Evolutionary conservation across 768 basidiomycete species (phyloP).

Genomic region (Tylopilus felleus): DNA sequence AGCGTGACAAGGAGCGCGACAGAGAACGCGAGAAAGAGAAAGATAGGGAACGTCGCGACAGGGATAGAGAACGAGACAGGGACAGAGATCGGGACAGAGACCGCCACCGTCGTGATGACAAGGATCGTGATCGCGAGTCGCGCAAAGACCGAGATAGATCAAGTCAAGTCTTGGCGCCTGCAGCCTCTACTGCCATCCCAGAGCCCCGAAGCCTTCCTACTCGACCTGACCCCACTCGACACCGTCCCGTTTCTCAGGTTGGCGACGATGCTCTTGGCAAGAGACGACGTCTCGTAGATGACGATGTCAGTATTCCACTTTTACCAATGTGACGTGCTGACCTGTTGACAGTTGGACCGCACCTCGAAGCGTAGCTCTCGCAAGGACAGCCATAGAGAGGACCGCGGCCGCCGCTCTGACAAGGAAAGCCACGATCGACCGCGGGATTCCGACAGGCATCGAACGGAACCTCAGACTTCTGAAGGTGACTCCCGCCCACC

Average conservation of each 20-base stretch:
- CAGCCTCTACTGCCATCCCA: slow-evolving; percentile 27
- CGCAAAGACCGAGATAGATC: slow-evolving; percentile 58
- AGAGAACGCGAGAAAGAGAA: slow-evolving; percentile 39
- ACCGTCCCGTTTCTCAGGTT: slow-evolving; percentile 43
- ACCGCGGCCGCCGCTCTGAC: slow-evolving; percentile 64
- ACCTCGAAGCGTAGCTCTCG: slow-evolving; percentile 78
- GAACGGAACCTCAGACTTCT: slow-evolving; percentile 56
- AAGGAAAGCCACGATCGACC: slow-evolving; percentile 66
- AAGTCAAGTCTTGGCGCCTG: slow-evolving; percentile 33
- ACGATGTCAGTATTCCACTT: slow-evolving; percentile 54
- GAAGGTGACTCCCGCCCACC: slow-evolving; percentile 49
- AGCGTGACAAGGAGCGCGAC: slow-evolving; percentile 43
- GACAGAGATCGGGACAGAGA: slow-evolving; percentile 42
- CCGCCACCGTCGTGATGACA: slow-evolving; percentile 56
- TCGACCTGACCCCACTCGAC: slow-evolving; percentile 57
- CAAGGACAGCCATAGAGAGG: slow-evolving; percentile 75
- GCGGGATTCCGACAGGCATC: slow-evolving; percentile 65
- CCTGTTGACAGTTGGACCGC: slow-evolving; percentile 55
- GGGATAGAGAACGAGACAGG: slow-evolving; percentile 49
- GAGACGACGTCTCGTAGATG: slow-evolving; percentile 63
- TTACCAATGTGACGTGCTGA: slow-evolving; percentile 9
- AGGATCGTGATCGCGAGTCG: slow-evolving; percentile 60
- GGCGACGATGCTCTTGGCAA: slow-evolving; percentile 71
- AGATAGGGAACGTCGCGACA: slow-evolving; percentile 37
- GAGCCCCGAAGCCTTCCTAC: slow-evolving; percentile 58